Evolutionary conservation across 2,329 filamentous ascomycete species (phyloP).

Genomic region (Cordyceps sp.): DNA sequence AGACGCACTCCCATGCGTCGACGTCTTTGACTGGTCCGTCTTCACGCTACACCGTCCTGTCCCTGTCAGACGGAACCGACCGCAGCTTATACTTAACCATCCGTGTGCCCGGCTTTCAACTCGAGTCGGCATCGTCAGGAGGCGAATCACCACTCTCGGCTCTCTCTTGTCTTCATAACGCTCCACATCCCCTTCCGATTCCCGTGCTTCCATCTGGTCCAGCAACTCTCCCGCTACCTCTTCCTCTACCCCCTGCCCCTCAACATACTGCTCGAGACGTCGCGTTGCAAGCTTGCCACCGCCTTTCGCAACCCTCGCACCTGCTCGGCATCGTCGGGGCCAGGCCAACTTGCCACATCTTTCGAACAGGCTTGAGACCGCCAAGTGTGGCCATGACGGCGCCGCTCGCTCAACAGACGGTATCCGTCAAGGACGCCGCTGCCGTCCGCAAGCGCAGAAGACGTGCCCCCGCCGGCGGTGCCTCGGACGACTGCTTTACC

Average conservation of each 20-base stretch:
- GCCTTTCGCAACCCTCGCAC: too few relatives aligned
- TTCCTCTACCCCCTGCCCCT: too few relatives aligned
- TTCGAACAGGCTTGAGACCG: too few relatives aligned
- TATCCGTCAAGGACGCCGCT: constrained; percentile 31
- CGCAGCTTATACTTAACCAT: constrained; percentile 9
- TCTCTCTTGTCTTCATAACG: background rate
- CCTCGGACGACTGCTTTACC: constrained; percentile 87
- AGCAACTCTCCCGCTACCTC: too few relatives aligned
- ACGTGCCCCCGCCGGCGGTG: constrained; percentile 75
- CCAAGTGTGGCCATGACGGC: constrained; percentile 30
- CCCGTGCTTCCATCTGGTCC: background rate
- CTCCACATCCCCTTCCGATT: background rate
- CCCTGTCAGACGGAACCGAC: constrained; percentile 2
- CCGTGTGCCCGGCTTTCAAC: constrained; percentile 5
- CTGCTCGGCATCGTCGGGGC: too few relatives aligned
- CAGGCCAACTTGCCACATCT: too few relatives aligned
- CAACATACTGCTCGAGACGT: too few relatives aligned
- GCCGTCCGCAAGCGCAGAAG: constrained; percentile 58
- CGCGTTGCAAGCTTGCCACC: too few relatives aligned
- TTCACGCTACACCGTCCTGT: background rate
- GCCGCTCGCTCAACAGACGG: constrained; percentile 24
- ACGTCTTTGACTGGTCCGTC: too few relatives aligned
- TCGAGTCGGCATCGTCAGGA: constrained; percentile 3
- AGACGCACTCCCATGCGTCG: too few relatives aligned
- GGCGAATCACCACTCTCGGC: background rate